Percentiles rank a stretch among this genome's conserved stretches.
phyloP scores from a whole-genome alignment of 345 rosid genomes.

The Corchorus capsularis region DNA sequence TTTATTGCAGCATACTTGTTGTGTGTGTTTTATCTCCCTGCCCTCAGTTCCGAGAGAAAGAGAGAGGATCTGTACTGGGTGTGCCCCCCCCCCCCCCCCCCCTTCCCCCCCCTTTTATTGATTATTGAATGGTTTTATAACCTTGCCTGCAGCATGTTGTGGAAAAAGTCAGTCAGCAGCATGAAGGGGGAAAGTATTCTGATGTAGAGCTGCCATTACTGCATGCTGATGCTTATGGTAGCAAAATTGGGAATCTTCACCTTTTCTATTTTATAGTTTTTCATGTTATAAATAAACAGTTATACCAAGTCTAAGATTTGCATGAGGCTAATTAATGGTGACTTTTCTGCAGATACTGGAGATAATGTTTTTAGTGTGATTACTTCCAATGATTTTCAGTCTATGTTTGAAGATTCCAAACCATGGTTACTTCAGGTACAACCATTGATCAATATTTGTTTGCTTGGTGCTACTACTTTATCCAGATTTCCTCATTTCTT shows the following conservation, averaged over 20 bases:
- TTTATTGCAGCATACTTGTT: conserved; percentile 14
- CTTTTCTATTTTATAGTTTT: conserved; percentile 6
- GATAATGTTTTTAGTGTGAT: conserved; percentile 51
- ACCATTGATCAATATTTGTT: conserved; percentile 2
- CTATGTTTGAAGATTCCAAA: conserved; percentile 49
- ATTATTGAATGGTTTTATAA: conserved; percentile 16
- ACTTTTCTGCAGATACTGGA: conserved; percentile 39
- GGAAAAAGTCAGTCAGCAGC: conserved; percentile 45
- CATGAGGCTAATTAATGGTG: conserved; percentile 9
- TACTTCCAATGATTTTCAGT: conserved; percentile 49
- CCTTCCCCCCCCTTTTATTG: no score
- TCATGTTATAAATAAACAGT: neutral
- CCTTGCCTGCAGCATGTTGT: conserved; percentile 55
- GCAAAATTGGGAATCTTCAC: conserved; percentile 21
- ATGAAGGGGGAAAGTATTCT: conserved; percentile 49
- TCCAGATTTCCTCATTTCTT: neutral
- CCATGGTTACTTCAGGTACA: conserved; percentile 81
- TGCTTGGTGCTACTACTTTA: neutral
- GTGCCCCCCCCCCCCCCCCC: no score
- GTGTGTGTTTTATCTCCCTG: conserved; percentile 8
- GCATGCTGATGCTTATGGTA: conserved; percentile 60
- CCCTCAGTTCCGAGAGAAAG: neutral
- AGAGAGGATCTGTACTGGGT: neutral
- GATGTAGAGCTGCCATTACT: conserved; percentile 62
- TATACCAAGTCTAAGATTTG: neutral